These are phyloP conservation scores for Tricladium varicosporioides DNA, from an alignment of 2,329 filamentous ascomycete species.

Conservation along the genomic window DNA sequence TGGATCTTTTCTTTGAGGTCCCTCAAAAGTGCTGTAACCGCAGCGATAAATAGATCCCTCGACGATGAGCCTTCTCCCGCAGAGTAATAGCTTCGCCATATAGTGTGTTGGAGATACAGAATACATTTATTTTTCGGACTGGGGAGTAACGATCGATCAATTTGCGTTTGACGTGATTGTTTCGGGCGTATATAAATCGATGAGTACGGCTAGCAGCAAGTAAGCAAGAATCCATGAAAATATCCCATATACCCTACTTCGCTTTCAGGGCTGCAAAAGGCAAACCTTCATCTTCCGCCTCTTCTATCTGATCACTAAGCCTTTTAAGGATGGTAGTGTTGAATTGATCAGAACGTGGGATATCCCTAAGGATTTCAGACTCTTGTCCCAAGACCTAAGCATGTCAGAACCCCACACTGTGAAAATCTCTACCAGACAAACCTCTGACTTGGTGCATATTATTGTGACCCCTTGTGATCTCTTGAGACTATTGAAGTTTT, in stretches of 20 bases:
- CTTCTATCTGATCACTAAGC: conserved; percentile 1
- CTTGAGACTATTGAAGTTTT: conserved; percentile 12
- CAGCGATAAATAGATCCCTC: conserved; percentile 4
- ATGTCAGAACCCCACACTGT: neutral
- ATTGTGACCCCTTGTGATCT: conserved; percentile 14
- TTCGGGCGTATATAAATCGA: conserved; percentile 12
- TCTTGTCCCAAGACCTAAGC: conserved; percentile 6
- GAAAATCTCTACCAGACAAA: neutral
- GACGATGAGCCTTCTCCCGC: neutral
- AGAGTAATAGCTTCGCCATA: neutral
- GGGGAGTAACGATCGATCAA: too few species aligned
- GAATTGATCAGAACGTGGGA: conserved; percentile 8
- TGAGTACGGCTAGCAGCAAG: conserved; percentile 3
- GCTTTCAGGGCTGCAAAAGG: neutral
- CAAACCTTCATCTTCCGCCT: neutral
- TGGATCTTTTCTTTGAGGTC: conserved; percentile 6
- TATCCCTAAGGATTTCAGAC: conserved; percentile 13
- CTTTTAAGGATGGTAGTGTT: neutral
- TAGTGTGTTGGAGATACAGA: conserved; percentile 15
- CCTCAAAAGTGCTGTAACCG: neutral
- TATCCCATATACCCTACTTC: neutral
- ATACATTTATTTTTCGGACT: conserved; percentile 8
- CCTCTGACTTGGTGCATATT: conserved; percentile 19
- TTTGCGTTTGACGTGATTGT: conserved; percentile 7
- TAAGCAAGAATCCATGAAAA: conserved; percentile 5